phyloP scores from a whole-genome alignment of 768 basidiomycete species.

The Mrakia blollopis region DNA sequence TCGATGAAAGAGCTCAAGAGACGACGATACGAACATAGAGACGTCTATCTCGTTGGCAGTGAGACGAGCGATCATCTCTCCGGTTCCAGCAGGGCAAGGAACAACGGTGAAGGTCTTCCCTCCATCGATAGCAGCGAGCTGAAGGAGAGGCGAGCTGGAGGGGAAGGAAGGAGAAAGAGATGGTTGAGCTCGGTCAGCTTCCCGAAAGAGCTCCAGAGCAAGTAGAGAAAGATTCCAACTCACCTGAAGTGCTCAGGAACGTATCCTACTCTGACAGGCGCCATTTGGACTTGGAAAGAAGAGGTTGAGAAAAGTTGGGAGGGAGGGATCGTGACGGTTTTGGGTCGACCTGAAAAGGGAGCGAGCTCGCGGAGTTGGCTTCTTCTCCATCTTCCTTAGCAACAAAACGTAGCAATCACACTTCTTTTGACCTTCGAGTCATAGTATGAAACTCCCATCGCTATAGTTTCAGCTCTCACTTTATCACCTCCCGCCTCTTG shows the following conservation, averaged over 20 bases:
- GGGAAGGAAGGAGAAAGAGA: conserved; percentile 61
- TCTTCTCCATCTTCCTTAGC: background rate
- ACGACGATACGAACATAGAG: conserved; percentile 58
- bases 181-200: background rate
- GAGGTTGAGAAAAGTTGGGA: background rate
- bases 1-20: background rate
- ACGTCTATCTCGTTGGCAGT: conserved; percentile 73
- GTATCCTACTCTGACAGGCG: conserved; percentile 26
- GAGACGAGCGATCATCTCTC: conserved; percentile 60
- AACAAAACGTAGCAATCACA: too few relatives aligned
- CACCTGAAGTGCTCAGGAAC: conserved; percentile 30
- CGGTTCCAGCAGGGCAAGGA: conserved; percentile 65
- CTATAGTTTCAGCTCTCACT: too few relatives aligned
- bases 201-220: background rate
- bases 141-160: conserved; percentile 86
- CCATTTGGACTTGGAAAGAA: background rate
- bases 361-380: background rate
- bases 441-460: too few relatives aligned
- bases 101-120: conserved; percentile 72
- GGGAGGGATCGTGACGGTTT: background rate
- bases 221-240: background rate
- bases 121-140: conserved; percentile 66
- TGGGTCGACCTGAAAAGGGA: background rate
- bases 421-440: too few relatives aligned
- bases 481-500: too few relatives aligned